Evolutionary conservation across 371 early-diverging fungal species (phyloP).

Genomic region (Apophysomyces variabilis): DNA sequence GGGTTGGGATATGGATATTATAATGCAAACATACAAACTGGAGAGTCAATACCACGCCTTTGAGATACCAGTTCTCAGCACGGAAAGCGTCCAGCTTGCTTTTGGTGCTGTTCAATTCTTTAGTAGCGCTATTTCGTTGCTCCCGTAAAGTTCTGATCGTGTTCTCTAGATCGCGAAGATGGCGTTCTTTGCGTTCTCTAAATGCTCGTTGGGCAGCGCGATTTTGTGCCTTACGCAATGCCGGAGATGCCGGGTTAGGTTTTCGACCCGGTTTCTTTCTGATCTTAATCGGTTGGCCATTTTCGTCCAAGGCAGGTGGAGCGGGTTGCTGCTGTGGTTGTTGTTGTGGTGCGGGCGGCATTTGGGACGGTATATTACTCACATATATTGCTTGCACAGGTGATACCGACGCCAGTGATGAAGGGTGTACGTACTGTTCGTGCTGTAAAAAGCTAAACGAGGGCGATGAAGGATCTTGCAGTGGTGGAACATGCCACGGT

Average conservation of each 20-base stretch:
- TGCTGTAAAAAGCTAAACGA: conserved; percentile 5
- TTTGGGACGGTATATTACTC: conserved; percentile 19
- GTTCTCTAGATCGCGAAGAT: conserved; percentile 65
- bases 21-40: conserved; percentile 50
- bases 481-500: not conserved
- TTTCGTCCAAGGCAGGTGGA: conserved; percentile 4
- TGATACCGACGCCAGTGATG: not conserved
- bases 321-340: conserved; percentile 15
- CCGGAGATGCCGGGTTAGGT: conserved; percentile 69
- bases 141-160: conserved; percentile 67
- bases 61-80: conserved; percentile 62
- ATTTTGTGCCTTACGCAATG: conserved; percentile 79
- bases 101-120: conserved; percentile 53
- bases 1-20: conserved; percentile 43
- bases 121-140: conserved; percentile 37
- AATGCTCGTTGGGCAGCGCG: conserved; percentile 82
- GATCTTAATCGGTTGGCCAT: conserved; percentile 24
- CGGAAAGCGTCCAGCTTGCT: conserved; percentile 53
- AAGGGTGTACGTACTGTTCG: conserved; percentile 2
- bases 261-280: conserved; percentile 79
- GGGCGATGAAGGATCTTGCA: conserved; percentile 6
- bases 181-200: conserved; percentile 78
- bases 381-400: conserved; percentile 26
- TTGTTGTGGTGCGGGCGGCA: conserved; percentile 15
- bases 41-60: conserved; percentile 55